Evolutionary conservation across 805 yeast genomes (phyloP).

Genomic region (Ogataea methanolica): DNA sequence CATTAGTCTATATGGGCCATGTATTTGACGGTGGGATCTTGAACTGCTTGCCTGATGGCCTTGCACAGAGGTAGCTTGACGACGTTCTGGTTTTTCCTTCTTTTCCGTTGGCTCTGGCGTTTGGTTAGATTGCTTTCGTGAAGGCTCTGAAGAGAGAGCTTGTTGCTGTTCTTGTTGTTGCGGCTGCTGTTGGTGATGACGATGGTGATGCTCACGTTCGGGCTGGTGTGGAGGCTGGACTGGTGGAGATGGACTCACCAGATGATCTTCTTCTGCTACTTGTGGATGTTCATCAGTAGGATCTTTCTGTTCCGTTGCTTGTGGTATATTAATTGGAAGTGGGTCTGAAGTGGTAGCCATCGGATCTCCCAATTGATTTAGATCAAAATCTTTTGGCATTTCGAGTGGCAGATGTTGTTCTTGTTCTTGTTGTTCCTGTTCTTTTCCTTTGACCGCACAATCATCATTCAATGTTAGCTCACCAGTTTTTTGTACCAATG

Average conservation of each 20-base stretch:
- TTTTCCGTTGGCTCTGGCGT: slow-evolving; percentile 4
- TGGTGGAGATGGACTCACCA: not conserved
- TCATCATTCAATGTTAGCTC: not conserved
- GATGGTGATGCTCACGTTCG: slow-evolving; percentile 32
- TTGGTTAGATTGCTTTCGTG: slow-evolving; percentile 1
- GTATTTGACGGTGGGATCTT: slow-evolving; percentile 53
- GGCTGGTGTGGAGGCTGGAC: slow-evolving; percentile 2
- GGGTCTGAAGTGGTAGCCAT: slow-evolving; percentile 19
- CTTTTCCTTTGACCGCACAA: not conserved
- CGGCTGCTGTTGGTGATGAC: slow-evolving; percentile 18
- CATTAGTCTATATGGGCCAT: slow-evolving; percentile 80
- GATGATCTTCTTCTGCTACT: not conserved
- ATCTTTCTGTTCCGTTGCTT: not conserved
- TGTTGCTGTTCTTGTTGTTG: not conserved
- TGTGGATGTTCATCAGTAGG: not conserved
- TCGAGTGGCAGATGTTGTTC: slow-evolving; percentile 3
- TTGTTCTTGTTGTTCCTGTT: slow-evolving; percentile 1
- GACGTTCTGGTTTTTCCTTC: slow-evolving; percentile 30
- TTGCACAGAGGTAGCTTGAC: slow-evolving; percentile 18
- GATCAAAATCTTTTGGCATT: slow-evolving; percentile 27
- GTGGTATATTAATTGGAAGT: slow-evolving; percentile 1
- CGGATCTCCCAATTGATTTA: slow-evolving; percentile 31
- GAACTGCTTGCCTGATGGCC: slow-evolving; percentile 6
- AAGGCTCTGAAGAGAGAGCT: not conserved
- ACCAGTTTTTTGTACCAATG: not conserved